Evolutionary conservation across 441 rosid genomes (phyloP).

Genomic region (Populus hybrid): DNA sequence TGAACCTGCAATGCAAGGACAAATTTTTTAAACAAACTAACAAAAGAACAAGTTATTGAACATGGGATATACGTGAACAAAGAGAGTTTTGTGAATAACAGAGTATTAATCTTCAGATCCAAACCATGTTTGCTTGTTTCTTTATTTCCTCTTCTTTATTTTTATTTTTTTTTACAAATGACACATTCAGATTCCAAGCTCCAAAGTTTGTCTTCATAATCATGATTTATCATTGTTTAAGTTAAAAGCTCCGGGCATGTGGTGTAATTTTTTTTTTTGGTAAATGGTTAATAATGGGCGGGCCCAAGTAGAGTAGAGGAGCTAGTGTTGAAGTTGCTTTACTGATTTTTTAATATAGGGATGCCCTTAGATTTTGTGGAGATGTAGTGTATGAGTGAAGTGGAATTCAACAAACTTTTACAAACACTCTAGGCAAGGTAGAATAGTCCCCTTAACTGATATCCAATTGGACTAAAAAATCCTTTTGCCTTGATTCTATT

Average conservation of each 20-base stretch:
- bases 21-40: conserved; percentile 2
- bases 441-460: neutral
- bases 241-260: neutral
- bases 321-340: neutral
- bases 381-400: neutral
- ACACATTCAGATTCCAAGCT: neutral
- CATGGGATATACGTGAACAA: neutral
- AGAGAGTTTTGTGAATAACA: neutral
- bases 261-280: neutral
- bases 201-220: neutral
- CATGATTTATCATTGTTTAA: neutral
- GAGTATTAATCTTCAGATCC: neutral
- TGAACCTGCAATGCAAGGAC: conserved; percentile 51
- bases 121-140: neutral
- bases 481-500: neutral
- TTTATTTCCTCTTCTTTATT: neutral
- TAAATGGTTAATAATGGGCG: neutral
- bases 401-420: neutral
- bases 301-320: neutral
- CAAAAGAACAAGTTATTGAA: neutral
- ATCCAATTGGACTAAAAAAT: too few relatives aligned
- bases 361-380: neutral
- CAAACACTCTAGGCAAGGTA: neutral
- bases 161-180: neutral
- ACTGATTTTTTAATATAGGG: neutral